Evolutionary conservation across 805 yeast species (phyloP), one percentile per base, ranked within the genome.

Genomic region (Candida krabiensis): DNA sequence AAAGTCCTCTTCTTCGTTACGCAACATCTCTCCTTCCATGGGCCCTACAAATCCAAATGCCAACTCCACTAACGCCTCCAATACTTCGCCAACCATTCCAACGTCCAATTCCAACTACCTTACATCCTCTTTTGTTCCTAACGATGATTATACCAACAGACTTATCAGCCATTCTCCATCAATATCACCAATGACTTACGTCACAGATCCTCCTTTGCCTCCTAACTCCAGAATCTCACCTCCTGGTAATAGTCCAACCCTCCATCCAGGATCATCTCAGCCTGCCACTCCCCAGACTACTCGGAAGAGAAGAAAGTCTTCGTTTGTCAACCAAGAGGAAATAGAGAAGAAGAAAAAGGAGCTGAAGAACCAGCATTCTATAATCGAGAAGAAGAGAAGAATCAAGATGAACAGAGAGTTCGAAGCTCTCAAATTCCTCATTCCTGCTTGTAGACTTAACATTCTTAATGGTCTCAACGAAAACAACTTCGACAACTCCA

Each of bases 401-500:
- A 75, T 82, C 36, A 83, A 84, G 55, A 83, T 86, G 70, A 86
- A 86, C 59, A 67, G 89, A 37, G 93, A 86, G 60, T 86, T 85
- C 55, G 93, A 85, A 56, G 87, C 90, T 1, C 70, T 86, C 47
- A 83, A 86, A 56, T 79, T 73, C 52, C 61, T 86, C 35, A 80
- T 86, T 13, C 95, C 95, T 1, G 89, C 91, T 9, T 86, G 95
- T 56, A 67, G 89, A 34, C 67, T 71, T 22, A 70, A 74, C 21
- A 64, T 63, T 11, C 38, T 56, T 11, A 49, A 47, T 19, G 59
- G 59, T 7, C 46, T 58, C 19, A 46, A 41, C 27, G 56, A 54
- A 26, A 47, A 55, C 28, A 55, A 48, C 29, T 58, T 64, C 28
- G 65, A 60, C 28, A 55, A 50, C 34, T 55, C 59, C 28, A 58